phyloP scores from a whole-genome alignment of 805 yeast species.

The Allodekkera sacchari region DNA sequence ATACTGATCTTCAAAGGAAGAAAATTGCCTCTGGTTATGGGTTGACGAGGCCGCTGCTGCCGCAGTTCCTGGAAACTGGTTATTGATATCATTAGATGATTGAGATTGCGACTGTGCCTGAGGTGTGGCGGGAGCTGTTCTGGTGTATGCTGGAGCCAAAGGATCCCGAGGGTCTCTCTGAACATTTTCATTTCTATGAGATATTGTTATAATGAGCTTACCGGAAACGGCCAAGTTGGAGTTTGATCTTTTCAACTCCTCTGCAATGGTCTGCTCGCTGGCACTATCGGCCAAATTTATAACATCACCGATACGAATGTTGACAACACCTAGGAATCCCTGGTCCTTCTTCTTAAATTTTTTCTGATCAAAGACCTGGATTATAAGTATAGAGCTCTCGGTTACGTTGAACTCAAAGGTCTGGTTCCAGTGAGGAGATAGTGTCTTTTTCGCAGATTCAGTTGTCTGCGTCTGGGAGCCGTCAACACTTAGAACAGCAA shows the following conservation, averaged over 20 bases:
- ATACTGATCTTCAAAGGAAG: slow-evolving; percentile 93
- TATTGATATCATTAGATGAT: too few relatives aligned
- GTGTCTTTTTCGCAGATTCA: slow-evolving; percentile 83
- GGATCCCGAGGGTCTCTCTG: slow-evolving; percentile 5
- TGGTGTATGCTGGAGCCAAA: slow-evolving; percentile 12
- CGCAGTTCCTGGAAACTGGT: neutral
- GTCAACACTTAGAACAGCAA: slow-evolving; percentile 95
- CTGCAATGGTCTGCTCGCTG: slow-evolving; percentile 80
- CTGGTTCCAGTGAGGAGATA: slow-evolving; percentile 98
- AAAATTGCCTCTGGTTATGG: slow-evolving; percentile 56
- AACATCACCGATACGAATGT: slow-evolving; percentile 82
- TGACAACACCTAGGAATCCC: slow-evolving; percentile 95
- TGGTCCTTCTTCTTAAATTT: slow-evolving; percentile 98
- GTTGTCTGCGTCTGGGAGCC: slow-evolving; percentile 96
- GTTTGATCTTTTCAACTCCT: slow-evolving; percentile 85
- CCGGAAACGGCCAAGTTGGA: slow-evolving; percentile 93
- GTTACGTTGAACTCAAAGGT: slow-evolving; percentile 67
- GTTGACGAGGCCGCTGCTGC: slow-evolving; percentile 1
- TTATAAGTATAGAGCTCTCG: slow-evolving; percentile 77
- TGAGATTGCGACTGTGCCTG: neutral
- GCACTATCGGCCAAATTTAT: slow-evolving; percentile 48
- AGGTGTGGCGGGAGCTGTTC: slow-evolving; percentile 13
- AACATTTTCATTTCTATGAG: slow-evolving; percentile 29
- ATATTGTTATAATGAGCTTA: slow-evolving; percentile 69
- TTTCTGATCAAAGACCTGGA: slow-evolving; percentile 94